Evolutionary conservation across 1,284 basidiomycete genomes (phyloP).

Genomic region (Trichosporon sp.): DNA sequence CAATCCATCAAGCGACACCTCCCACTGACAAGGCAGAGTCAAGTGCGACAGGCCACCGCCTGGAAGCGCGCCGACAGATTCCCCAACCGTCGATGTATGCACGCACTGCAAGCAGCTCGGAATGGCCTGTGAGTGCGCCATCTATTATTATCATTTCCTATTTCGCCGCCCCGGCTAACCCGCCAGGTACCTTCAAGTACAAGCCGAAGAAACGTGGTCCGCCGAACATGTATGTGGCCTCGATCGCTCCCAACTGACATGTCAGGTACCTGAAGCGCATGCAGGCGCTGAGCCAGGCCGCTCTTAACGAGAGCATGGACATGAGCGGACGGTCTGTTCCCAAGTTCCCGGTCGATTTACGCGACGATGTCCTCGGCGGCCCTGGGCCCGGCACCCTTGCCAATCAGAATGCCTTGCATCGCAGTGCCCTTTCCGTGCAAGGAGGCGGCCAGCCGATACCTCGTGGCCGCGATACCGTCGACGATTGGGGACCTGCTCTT

Average conservation of each 20-base stretch:
- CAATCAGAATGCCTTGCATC: slow-evolving; percentile 19
- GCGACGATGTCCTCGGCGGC: slow-evolving; percentile 1
- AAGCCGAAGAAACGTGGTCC: slow-evolving; percentile 86
- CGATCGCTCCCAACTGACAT: background rate
- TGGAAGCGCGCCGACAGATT: slow-evolving; percentile 12
- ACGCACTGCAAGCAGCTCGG: slow-evolving; percentile 70
- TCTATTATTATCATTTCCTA: background rate
- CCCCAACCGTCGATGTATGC: slow-evolving; percentile 32
- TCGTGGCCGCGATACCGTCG: slow-evolving; percentile 10
- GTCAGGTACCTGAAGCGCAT: slow-evolving; percentile 26
- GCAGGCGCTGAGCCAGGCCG: slow-evolving; percentile 18
- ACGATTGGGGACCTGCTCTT: slow-evolving; percentile 18
- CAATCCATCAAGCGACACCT: background rate
- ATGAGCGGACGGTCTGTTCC: background rate
- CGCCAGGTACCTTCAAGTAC: slow-evolving; percentile 68
- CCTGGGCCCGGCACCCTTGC: slow-evolving; percentile 25
- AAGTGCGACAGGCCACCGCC: slow-evolving; percentile 46
- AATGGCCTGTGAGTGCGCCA: slow-evolving; percentile 59
- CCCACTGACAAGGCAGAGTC: slow-evolving; percentile 28
- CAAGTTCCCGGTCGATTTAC: background rate
- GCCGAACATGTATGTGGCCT: slow-evolving; percentile 67
- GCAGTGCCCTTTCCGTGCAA: slow-evolving; percentile 12
- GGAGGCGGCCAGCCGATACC: slow-evolving; percentile 2
- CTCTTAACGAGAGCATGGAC: slow-evolving; percentile 1
- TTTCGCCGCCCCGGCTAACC: background rate